A percentile compares a stretch with the other conserved stretches of the same genome.
Evolutionary conservation across 23 red algal genomes (phyloP).

Genomic region (Cyanidioschyzon merolae): DNA sequence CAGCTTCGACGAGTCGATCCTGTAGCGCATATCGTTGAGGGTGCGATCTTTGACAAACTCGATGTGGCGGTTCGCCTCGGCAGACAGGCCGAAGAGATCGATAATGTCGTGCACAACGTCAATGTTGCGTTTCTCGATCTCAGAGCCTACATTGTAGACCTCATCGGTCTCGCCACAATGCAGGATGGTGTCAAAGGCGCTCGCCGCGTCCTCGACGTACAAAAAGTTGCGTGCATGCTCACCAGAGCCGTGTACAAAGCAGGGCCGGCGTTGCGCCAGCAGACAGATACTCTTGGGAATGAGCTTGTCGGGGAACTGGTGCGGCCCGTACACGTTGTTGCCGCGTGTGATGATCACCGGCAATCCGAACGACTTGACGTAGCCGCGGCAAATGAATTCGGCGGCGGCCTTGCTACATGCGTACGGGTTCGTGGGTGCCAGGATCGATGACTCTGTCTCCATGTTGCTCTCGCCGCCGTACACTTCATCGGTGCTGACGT

Average conservation of each 20-base stretch:
- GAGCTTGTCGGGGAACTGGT: slow-evolving; percentile 97
- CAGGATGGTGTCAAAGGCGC: slow-evolving; percentile 83
- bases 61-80: slow-evolving; percentile 34
- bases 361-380: slow-evolving; percentile 77
- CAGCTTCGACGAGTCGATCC: slow-evolving; percentile 74
- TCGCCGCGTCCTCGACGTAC: slow-evolving; percentile 72
- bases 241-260: slow-evolving; percentile 87
- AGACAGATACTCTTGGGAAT: slow-evolving; percentile 76
- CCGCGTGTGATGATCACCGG: slow-evolving; percentile 87
- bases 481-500: slow-evolving; percentile 94
- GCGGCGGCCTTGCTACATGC: slow-evolving; percentile 92
- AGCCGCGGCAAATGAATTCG: slow-evolving; percentile 72
- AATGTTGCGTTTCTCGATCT: slow-evolving; percentile 64
- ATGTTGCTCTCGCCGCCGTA: slow-evolving; percentile 79
- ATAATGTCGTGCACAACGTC: slow-evolving; percentile 69
- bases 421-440: slow-evolving; percentile 94
- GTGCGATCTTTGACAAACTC: slow-evolving; percentile 60
- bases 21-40: slow-evolving; percentile 79
- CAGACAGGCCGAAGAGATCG: slow-evolving; percentile 27
- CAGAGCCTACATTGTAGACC: slow-evolving; percentile 91
- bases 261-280: slow-evolving; percentile 24
- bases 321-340: slow-evolving; percentile 95
- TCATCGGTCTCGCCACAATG: slow-evolving; percentile 56
- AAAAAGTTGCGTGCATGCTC: slow-evolving; percentile 57
- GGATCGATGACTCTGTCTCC: slow-evolving; percentile 65